These are phyloP conservation scores for Penicillium sp. DNA, from an alignment of 2,329 filamentous ascomycete genomes.

Conservation along the genomic window DNA sequence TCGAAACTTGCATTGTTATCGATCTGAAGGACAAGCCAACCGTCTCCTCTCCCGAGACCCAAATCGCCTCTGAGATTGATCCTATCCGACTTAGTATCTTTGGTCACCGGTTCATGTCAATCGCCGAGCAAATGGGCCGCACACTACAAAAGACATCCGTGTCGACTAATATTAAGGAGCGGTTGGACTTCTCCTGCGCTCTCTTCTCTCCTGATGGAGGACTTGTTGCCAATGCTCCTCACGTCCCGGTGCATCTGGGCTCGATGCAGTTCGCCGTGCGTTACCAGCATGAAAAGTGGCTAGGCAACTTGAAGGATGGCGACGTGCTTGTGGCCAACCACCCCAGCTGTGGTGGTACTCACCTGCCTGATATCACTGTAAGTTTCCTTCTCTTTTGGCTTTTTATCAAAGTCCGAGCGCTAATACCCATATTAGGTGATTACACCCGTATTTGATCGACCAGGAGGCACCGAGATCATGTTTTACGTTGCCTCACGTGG, in stretches of 20 bases:
- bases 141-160: constrained; percentile 55
- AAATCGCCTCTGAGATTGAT: constrained; percentile 34
- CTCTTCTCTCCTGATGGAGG: constrained; percentile 72
- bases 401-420: neutral
- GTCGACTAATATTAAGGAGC: constrained; percentile 73
- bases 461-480: constrained; percentile 62
- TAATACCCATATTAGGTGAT: constrained; percentile 46
- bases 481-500: constrained; percentile 79
- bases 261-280: constrained; percentile 81
- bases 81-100: constrained; percentile 55
- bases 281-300: constrained; percentile 75
- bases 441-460: constrained; percentile 67
- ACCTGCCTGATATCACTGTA: constrained; percentile 74
- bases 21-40: constrained; percentile 62
- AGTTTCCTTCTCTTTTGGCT: constrained; percentile 32
- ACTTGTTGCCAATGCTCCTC: constrained; percentile 64
- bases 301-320: constrained; percentile 69
- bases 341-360: constrained; percentile 77
- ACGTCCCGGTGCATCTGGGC: constrained; percentile 75
- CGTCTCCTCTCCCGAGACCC: constrained; percentile 16
- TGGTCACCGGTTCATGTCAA: constrained; percentile 56
- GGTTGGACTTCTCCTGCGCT: constrained; percentile 77
- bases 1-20: constrained; percentile 84
- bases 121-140: constrained; percentile 57
- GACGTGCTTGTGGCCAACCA: constrained; percentile 83